Conservation (phyloP, 345 rosid species). For the Melastoma malabathricum region DNA sequence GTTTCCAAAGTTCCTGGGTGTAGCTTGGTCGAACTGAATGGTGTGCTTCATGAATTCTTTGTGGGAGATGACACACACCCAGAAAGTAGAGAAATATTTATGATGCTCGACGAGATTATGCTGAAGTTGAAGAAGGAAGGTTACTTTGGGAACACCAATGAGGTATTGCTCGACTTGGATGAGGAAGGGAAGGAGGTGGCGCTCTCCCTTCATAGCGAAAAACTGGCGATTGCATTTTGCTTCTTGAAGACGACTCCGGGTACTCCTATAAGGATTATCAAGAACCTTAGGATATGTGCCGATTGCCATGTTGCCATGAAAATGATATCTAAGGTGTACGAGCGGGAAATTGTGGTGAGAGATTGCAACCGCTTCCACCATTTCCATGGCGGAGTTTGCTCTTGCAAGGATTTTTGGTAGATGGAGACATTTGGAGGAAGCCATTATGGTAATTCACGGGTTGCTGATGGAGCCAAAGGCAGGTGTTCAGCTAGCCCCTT, state of each 20-base stretch:
- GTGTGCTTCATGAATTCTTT: conserved; percentile 35
- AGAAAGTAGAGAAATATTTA: conserved; percentile 18
- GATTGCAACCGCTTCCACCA: conserved; percentile 13
- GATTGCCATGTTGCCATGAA: conserved; percentile 14
- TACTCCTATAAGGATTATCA: conserved; percentile 11
- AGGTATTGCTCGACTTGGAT: conserved; percentile 36
- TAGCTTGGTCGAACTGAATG: conserved; percentile 30
- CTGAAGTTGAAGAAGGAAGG: conserved; percentile 26
- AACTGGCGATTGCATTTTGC: conserved; percentile 17
- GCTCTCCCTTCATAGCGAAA: conserved; percentile 13
- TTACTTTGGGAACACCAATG: conserved; percentile 29
- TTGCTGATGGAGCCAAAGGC: background rate
- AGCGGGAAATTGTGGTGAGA: conserved; percentile 9
- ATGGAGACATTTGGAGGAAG: background rate
- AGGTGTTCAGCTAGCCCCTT: too few species aligned
- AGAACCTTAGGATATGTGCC: conserved; percentile 14
- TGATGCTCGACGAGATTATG: conserved; percentile 37
- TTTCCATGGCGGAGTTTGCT: conserved; percentile 11
- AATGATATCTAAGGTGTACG: conserved; percentile 13
- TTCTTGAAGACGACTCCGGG: conserved; percentile 12
- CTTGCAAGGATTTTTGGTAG: conserved; percentile 15
- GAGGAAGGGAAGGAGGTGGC: conserved; percentile 18
- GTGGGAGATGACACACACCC: conserved; percentile 32
- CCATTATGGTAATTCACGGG: background rate
- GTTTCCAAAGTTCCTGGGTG: conserved; percentile 39